Evolutionary conservation across 2,329 filamentous ascomycete genomes (phyloP).

Genomic region (Gyromitra esculenta): DNA sequence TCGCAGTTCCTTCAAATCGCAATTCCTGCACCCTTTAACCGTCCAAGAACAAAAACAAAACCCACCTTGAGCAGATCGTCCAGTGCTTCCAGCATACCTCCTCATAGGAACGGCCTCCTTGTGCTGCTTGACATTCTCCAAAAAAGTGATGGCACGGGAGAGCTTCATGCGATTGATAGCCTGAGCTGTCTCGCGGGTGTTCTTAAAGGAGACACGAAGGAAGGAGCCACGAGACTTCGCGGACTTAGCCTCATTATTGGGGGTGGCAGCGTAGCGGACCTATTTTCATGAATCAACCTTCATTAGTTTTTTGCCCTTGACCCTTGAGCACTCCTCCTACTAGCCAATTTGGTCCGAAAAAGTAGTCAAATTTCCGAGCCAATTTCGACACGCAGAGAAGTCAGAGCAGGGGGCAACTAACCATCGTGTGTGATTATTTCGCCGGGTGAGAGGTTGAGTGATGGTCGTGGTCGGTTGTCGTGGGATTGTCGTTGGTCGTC

Average conservation of each 20-base stretch:
- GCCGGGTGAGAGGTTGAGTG: conserved; percentile 16
- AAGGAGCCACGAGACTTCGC: conserved; percentile 98
- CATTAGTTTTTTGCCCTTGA: conserved; percentile 13
- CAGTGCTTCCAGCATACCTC: conserved; percentile 94
- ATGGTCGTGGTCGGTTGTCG: conserved; percentile 37
- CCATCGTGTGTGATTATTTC: conserved; percentile 49
- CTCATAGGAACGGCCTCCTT: conserved; percentile 98
- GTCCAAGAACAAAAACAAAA: conserved; percentile 11
- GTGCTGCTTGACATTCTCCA: conserved; percentile 97
- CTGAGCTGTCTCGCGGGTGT: conserved; percentile 99
- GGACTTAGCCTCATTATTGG: conserved; percentile 89
- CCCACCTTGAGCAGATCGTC: conserved; percentile 94
- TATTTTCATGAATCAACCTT: conserved; percentile 60
- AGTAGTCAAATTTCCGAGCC: conserved; percentile 11
- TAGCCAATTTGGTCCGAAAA: conserved; percentile 3
- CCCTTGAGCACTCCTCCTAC: not conserved
- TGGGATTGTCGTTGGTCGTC: conserved; percentile 29
- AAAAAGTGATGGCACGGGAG: conserved; percentile 91
- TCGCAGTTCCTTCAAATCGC: not conserved
- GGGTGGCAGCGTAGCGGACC: conserved; percentile 95
- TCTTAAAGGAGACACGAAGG: conserved; percentile 99
- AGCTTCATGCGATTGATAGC: conserved; percentile 99
- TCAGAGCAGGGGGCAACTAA: conserved; percentile 34
- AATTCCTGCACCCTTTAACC: not conserved
- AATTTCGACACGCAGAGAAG: conserved; percentile 4